Conservation (phyloP, 345 rosid species). For the Gossypium herbaceum region DNA sequence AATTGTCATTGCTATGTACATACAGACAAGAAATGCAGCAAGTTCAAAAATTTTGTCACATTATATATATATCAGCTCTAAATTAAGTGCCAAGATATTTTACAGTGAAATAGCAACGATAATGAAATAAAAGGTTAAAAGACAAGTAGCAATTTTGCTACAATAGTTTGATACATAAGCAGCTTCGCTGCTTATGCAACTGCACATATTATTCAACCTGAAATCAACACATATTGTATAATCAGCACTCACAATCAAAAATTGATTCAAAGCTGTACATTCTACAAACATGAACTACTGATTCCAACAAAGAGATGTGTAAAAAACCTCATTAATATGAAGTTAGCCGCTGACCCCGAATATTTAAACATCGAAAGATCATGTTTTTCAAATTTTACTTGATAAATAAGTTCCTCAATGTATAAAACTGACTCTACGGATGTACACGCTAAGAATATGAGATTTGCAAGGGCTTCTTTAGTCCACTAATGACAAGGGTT, state of each 20-base stretch:
- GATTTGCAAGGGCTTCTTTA: background rate
- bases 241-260: background rate
- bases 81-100: background rate
- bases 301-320: background rate
- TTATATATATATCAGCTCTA: conserved; percentile 1
- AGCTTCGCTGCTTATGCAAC: conserved; percentile 1
- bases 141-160: background rate
- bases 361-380: background rate
- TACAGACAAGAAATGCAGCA: background rate
- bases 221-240: background rate
- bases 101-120: background rate
- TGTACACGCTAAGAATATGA: background rate
- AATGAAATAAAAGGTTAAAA: background rate
- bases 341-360: background rate
- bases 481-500: background rate
- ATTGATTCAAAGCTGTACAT: background rate
- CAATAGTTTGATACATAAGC: background rate
- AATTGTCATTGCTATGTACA: conserved; percentile 14
- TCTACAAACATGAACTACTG: background rate
- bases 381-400: background rate
- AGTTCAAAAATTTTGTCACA: conserved; percentile 16
- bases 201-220: conserved; percentile 16
- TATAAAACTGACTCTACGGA: background rate
- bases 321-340: background rate
- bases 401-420: background rate